Percentiles rank a stretch among this genome's conserved stretches.
Conservation (phyloP, 2,329 filamentous ascomycete species). For the Exophiala calicioides region DNA sequence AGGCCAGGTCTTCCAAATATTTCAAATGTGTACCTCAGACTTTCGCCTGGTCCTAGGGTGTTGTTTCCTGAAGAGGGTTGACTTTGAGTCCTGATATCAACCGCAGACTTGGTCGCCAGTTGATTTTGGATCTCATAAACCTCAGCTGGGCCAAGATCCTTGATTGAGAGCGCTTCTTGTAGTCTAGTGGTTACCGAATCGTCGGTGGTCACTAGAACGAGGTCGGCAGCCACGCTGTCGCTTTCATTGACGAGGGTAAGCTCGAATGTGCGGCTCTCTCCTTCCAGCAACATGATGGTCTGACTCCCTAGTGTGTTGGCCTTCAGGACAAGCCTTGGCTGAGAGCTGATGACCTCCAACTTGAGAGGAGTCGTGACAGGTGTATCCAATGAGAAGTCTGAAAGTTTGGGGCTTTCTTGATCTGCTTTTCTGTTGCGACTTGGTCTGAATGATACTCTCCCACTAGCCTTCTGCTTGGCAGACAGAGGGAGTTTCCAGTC, state of each 20-base stretch:
- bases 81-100: constrained; percentile 17
- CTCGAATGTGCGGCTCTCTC: constrained; percentile 75
- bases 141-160: constrained; percentile 75
- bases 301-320: constrained; percentile 78
- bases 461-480: constrained; percentile 74
- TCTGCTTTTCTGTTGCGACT: constrained; percentile 41
- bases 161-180: constrained; percentile 71
- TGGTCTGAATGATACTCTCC: constrained; percentile 36
- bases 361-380: constrained; percentile 19
- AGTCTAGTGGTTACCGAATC: constrained; percentile 81
- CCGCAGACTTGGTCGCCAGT: constrained; percentile 70
- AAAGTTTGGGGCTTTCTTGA: constrained; percentile 2
- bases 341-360: constrained; percentile 66
- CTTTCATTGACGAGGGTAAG: constrained; percentile 81
- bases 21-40: constrained; percentile 69
- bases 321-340: constrained; percentile 75
- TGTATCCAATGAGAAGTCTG: neutral
- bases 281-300: constrained; percentile 89
- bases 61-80: constrained; percentile 3
- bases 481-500: constrained; percentile 72
- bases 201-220: constrained; percentile 84
- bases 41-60: constrained; percentile 42
- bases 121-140: constrained; percentile 84
- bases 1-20: constrained; percentile 84
- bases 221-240: constrained; percentile 68